Percentiles rank a stretch among this genome's conserved stretches.
Conservation (phyloP, 2,329 filamentous ascomycete genomes). For the Pestalotiopsis sp. region DNA sequence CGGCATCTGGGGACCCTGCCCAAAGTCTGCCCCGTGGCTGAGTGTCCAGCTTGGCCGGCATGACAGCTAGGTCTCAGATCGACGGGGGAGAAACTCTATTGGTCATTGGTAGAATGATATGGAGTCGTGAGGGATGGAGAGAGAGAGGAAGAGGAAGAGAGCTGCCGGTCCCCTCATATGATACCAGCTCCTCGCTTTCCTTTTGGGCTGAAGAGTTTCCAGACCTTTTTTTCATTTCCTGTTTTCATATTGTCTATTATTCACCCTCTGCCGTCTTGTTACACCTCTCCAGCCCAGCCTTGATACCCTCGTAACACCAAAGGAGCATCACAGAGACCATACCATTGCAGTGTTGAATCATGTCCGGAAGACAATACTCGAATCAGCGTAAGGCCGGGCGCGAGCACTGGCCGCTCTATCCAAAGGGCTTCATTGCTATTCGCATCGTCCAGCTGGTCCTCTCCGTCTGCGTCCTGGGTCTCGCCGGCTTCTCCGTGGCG, state of each 20-base stretch:
- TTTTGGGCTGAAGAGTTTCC: neutral
- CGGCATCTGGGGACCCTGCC: neutral
- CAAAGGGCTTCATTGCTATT: constrained; percentile 44
- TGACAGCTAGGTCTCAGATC: neutral
- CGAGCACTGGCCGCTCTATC: constrained; percentile 50
- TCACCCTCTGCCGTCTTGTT: neutral
- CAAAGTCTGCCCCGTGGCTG: neutral
- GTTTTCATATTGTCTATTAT: neutral
- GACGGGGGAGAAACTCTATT: neutral
- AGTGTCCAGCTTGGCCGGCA: neutral
- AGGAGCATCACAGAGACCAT: neutral
- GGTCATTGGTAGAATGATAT: neutral
- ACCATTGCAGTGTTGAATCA: neutral
- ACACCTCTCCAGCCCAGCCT: neutral
- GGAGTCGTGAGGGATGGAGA: no score
- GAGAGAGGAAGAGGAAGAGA: no score
- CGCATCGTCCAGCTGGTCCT: constrained; percentile 50
- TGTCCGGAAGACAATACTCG: constrained; percentile 27
- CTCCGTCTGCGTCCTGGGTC: constrained; percentile 46
- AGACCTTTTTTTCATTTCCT: neutral
- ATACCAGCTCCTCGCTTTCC: neutral
- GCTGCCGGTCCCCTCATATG: no score
- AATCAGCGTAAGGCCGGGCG: constrained; percentile 36
- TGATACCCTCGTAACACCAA: neutral
- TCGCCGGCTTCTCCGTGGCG: constrained; percentile 47